phyloP scores from a whole-genome alignment of 495 filamentous ascomycete species.

The Neurospora africana region DNA sequence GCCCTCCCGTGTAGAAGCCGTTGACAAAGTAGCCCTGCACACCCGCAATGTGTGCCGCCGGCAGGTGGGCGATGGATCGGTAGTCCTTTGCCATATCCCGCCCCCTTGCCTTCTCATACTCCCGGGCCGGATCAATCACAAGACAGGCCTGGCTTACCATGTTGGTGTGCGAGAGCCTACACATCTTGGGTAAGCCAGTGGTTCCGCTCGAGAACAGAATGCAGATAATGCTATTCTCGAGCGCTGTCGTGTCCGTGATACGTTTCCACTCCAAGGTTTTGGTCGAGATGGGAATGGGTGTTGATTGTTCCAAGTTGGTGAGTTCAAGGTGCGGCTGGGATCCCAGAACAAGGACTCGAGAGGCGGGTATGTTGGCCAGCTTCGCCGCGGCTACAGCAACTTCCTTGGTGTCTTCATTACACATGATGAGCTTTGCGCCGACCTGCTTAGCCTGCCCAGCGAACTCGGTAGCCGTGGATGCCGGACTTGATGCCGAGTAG shows the following conservation, averaged over 20 bases:
- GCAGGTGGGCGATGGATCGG: conserved; percentile 41
- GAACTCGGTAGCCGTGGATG: conserved; percentile 34
- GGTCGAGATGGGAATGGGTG: neutral
- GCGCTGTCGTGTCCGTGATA: conserved; percentile 31
- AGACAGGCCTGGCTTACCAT: conserved; percentile 37
- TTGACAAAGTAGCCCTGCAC: conserved; percentile 35
- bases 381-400: conserved; percentile 51
- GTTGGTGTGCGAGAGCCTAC: conserved; percentile 63
- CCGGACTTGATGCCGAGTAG: conserved; percentile 34
- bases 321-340: conserved; percentile 9
- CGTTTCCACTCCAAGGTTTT: conserved; percentile 28
- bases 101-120: neutral
- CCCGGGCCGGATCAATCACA: conserved; percentile 6
- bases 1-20: conserved; percentile 28
- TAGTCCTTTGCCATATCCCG: neutral
- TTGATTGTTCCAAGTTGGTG: neutral
- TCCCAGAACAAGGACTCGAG: conserved; percentile 25
- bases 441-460: conserved; percentile 30
- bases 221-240: conserved; percentile 34
- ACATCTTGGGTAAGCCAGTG: conserved; percentile 73
- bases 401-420: conserved; percentile 36
- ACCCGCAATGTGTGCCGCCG: conserved; percentile 32
- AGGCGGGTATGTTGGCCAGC: conserved; percentile 41
- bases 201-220: conserved; percentile 84
- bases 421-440: conserved; percentile 44